Percentiles rank a stretch among this genome's conserved stretches.
phyloP scores from a whole-genome alignment of 305 asterid species.

The Ilex paraguariensis region DNA sequence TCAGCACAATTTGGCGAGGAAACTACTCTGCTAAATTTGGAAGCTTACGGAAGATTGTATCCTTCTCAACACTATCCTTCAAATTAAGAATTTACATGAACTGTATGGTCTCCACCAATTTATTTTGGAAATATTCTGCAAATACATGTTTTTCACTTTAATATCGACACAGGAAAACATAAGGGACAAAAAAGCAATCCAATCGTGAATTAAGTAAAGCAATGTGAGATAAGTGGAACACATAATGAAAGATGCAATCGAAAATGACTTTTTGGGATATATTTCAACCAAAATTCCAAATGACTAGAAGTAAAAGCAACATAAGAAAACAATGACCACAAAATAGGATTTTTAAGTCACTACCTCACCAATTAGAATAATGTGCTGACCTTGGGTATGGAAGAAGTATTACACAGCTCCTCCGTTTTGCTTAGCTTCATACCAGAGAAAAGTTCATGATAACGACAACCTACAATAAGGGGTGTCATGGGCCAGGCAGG shows the following conservation, averaged over 20 bases:
- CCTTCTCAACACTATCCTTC: constrained; percentile 99
- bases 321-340: too few relatives aligned
- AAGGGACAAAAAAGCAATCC: too few relatives aligned
- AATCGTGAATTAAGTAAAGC: too few relatives aligned
- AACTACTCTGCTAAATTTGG: constrained; percentile 96
- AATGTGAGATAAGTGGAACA: too few relatives aligned
- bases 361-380: neutral
- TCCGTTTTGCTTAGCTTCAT: constrained; percentile 79
- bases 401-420: constrained; percentile 81
- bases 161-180: too few relatives aligned
- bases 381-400: constrained; percentile 78
- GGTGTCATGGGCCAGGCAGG: too few relatives aligned
- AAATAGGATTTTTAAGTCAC: too few relatives aligned
- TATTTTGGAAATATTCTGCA: constrained; percentile 97
- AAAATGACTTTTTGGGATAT: constrained; percentile 24
- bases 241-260: constrained; percentile 28
- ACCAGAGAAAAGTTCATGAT: constrained; percentile 93
- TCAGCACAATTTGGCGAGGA: constrained; percentile 90
- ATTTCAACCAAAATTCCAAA: too few relatives aligned
- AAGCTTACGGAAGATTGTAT: constrained; percentile 92
- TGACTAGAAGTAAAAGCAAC: constrained; percentile 19
- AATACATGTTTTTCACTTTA: constrained; percentile 2
- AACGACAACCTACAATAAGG: constrained; percentile 85
- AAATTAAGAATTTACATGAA: constrained; percentile 96
- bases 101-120: constrained; percentile 95